These are phyloP conservation scores for Fusarium proliferatum DNA, from an alignment of 2,329 filamentous ascomycete species.

Conservation along the genomic window DNA sequence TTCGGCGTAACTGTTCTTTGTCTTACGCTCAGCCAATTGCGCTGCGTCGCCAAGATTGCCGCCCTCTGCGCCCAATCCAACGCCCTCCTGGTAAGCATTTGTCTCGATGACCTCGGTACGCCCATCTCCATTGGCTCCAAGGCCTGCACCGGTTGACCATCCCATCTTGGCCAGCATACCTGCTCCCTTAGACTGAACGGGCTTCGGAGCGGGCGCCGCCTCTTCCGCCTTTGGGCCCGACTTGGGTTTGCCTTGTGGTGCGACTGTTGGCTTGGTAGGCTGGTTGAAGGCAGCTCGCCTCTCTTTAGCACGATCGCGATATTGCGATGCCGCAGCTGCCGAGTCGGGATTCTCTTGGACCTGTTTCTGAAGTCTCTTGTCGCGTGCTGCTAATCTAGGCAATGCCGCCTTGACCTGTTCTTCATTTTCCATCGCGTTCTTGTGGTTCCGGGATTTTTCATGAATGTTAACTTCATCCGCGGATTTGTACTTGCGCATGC, in stretches of 20 bases:
- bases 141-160: constrained; percentile 72
- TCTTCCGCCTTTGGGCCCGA: constrained; percentile 35
- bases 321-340: constrained; percentile 52
- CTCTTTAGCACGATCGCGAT: constrained; percentile 76
- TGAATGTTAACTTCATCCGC: constrained; percentile 56
- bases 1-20: constrained; percentile 67
- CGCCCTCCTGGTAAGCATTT: constrained; percentile 73
- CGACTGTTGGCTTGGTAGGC: constrained; percentile 61
- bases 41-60: constrained; percentile 76
- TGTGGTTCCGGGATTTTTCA: constrained; percentile 57
- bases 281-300: constrained; percentile 72
- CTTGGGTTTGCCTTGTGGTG: constrained; percentile 53
- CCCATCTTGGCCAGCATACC: constrained; percentile 79
- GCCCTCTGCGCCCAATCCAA: constrained; percentile 76
- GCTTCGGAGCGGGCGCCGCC: constrained; percentile 36
- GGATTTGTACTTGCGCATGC: constrained; percentile 60
- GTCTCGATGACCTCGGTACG: constrained; percentile 72
- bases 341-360: constrained; percentile 40
- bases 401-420: constrained; percentile 62
- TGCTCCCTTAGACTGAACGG: constrained; percentile 69
- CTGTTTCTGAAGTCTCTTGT: constrained; percentile 52
- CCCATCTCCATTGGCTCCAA: constrained; percentile 72
- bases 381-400: constrained; percentile 52
- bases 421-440: constrained; percentile 53
- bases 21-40: constrained; percentile 71